phyloP scores from a whole-genome alignment of 116 monocot species.

The Thalassia testudinum region DNA sequence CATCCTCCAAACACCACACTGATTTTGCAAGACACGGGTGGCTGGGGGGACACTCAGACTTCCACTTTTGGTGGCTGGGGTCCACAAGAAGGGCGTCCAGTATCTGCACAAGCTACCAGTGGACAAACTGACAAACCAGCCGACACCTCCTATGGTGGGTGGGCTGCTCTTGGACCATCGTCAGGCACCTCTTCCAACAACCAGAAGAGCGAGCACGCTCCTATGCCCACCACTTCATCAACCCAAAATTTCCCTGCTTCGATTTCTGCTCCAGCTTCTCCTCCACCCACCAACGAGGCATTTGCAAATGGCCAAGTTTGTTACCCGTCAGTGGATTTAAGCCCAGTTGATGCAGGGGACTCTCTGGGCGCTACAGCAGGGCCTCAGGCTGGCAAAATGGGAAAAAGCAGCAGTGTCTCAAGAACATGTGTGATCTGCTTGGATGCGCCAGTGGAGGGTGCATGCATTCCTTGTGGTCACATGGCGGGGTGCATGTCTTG shows the following conservation, averaged over 20 bases:
- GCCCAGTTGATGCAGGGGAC: conserved; percentile 17
- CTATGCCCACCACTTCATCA: conserved; percentile 2
- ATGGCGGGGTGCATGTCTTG: conserved; percentile 97
- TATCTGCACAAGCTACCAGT: conserved; percentile 1
- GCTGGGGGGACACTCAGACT: conserved; percentile 2
- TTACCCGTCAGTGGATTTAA: conserved; percentile 57
- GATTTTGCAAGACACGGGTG: not conserved
- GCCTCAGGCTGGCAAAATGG: not conserved
- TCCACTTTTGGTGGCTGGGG: conserved; percentile 10
- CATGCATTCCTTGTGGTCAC: conserved; percentile 91
- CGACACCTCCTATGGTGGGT: conserved; percentile 6
- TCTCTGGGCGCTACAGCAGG: not conserved
- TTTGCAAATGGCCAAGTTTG: conserved; percentile 29
- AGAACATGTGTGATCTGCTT: conserved; percentile 64
- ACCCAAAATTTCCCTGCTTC: conserved; percentile 15
- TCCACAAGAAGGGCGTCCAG: not conserved
- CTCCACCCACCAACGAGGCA: conserved; percentile 27
- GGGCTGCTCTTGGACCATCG: conserved; percentile 1
- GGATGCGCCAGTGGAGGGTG: conserved; percentile 71
- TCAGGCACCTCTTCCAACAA: conserved; percentile 5
- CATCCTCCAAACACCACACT: conserved; percentile 6
- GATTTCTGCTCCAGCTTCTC: conserved; percentile 34
- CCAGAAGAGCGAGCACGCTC: conserved; percentile 3
- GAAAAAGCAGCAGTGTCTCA: conserved; percentile 5
- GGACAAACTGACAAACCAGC: not conserved